Evolutionary conservation across 2,329 filamentous ascomycete genomes (phyloP), one percentile per base, ranked within the genome.

Genomic region (Didymella glomerata): DNA sequence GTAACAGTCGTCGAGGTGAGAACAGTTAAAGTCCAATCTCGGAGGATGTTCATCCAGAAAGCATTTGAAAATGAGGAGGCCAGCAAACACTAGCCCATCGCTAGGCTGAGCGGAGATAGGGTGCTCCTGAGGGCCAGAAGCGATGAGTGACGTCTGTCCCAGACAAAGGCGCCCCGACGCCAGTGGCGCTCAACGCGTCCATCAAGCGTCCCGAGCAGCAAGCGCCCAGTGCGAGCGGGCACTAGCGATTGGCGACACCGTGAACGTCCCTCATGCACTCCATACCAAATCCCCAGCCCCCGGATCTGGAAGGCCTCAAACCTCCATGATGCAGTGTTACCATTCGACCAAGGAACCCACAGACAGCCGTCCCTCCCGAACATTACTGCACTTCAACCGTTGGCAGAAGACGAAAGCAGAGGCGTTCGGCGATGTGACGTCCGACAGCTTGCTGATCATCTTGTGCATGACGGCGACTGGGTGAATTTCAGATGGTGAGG

Each of bases 131-230:
- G 22, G 16, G 25, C 16, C 18, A 49, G 30, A 24, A 27, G 16
- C 30, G 27, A 47, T 18, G 10, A 54, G 51, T 59, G 56, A 59
- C 56, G 56, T 59, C 50, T 59, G 32, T 59, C n/a, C 42, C 20
- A 50, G 45, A 59, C 50, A 59, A 59, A 54, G 50, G 22, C 49
- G 46, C 49, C 41, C 41, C 38, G 45, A 54, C 40, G 46, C 45
- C 55, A 40, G 50, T 59, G 50, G 50, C 56, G 50, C 50, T 54
- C 40, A 20, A 42, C 20, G 27, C 50, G 11, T 36, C 46, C 50
- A 54, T 34, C 4, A 20, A 48, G 40, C 13, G 30, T 32, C 30
- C 30, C 13, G 11, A 42, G 20, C 40, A 42, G 14, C 20, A 25
- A 42, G 40, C 40, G 40, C 14, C 41, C 11, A 22, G 4, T 27